These are phyloP conservation scores for Arxiozyma telluris DNA, from an alignment of 1,139 yeast genomes.

Conservation along the genomic window DNA sequence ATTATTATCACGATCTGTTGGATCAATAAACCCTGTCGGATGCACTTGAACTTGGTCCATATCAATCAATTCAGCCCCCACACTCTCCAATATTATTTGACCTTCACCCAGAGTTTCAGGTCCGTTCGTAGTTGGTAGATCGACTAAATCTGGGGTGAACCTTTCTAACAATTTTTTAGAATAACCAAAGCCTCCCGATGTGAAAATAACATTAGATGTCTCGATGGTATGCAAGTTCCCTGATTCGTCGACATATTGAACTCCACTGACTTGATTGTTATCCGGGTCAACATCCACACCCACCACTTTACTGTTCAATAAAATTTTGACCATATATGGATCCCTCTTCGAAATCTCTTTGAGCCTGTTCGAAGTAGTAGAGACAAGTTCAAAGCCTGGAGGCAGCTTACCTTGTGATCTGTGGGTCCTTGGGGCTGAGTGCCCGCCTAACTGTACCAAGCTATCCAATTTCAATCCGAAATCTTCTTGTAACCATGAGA, in stretches of 20 bases:
- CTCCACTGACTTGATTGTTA: slow-evolving; percentile 37
- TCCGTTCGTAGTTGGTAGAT: slow-evolving; percentile 67
- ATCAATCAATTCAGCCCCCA: slow-evolving; percentile 59
- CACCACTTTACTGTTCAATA: slow-evolving; percentile 48
- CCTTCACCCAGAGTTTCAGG: slow-evolving; percentile 74
- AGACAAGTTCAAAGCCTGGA: slow-evolving; percentile 75
- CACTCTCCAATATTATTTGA: slow-evolving; percentile 46
- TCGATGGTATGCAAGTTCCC: slow-evolving; percentile 23
- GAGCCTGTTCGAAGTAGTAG: slow-evolving; percentile 47
- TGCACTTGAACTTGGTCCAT: slow-evolving; percentile 77
- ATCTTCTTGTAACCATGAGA: slow-evolving; percentile 61
- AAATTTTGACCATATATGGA: slow-evolving; percentile 44
- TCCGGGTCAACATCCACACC: slow-evolving; percentile 38
- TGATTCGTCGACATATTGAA: slow-evolving; percentile 38
- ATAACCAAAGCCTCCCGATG: slow-evolving; percentile 64
- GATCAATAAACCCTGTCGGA: slow-evolving; percentile 77
- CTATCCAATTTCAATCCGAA: slow-evolving; percentile 52
- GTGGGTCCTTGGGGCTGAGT: slow-evolving; percentile 65
- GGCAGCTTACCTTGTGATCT: slow-evolving; percentile 52
- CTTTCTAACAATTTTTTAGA: slow-evolving; percentile 43
- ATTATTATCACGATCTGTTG: slow-evolving; percentile 40
- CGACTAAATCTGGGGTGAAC: slow-evolving; percentile 54
- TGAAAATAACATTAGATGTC: slow-evolving; percentile 47
- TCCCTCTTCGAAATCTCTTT: slow-evolving; percentile 41
- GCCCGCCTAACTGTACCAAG: slow-evolving; percentile 67